Percentiles rank a stretch among this genome's conserved stretches.
These are phyloP conservation scores for Bromus sterilis DNA, from an alignment of 176 grass and related monocot genomes.

Conservation along the genomic window DNA sequence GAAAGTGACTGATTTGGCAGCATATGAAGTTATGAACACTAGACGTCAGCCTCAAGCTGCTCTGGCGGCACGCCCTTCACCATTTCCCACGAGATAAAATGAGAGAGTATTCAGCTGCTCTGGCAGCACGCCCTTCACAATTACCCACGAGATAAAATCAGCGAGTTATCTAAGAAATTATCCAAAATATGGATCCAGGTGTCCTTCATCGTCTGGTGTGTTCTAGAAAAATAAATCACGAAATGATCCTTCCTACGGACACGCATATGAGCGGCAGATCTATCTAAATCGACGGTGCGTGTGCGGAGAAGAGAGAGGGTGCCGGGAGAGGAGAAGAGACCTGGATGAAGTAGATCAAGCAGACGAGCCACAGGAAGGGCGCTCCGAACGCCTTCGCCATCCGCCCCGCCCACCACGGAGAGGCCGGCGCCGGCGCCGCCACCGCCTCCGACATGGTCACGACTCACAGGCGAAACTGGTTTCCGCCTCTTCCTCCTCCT, in stretches of 20 bases:
- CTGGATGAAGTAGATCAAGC: constrained; percentile 80
- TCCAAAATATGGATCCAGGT: background rate
- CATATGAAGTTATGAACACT: background rate
- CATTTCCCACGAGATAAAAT: background rate
- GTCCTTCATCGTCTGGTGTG: background rate
- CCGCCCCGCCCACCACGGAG: constrained; percentile 29
- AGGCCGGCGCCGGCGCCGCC: background rate
- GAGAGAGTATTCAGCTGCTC: background rate
- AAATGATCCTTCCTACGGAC: background rate
- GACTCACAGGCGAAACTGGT: background rate
- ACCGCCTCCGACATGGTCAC: constrained; percentile 29
- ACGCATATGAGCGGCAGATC: background rate
- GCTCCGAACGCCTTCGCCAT: constrained; percentile 48
- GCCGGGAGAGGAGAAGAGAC: background rate
- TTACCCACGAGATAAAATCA: background rate
- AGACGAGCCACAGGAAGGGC: constrained; percentile 65
- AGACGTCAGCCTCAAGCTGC: background rate
- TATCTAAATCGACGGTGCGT: background rate
- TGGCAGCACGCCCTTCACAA: background rate
- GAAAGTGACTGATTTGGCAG: background rate
- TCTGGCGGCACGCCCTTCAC: background rate
- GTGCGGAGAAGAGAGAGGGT: background rate
- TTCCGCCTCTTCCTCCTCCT: background rate
- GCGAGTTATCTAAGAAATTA: background rate
- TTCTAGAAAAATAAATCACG: background rate